Base-by-base conservation (phyloP, 2,329 filamentous ascomycete genomes). In the Clathrospora elynae region DNA sequence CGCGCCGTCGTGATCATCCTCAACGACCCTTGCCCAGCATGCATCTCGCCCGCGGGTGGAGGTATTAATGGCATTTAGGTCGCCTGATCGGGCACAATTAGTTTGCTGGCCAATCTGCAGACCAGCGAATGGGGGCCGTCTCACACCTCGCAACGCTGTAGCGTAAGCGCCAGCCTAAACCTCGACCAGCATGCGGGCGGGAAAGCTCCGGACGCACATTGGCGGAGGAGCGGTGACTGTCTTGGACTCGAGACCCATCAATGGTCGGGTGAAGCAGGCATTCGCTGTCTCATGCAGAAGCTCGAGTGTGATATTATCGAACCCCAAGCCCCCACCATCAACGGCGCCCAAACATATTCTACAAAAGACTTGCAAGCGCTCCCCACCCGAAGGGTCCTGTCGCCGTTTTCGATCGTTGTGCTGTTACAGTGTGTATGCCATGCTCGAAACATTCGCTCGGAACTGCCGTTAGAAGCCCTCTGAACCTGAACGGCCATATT, bases 281-380 rank as follows among this genome's bases (percentile, higher is more conserved):
- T 46, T 53, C 65, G 62, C 62, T 65, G 51, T 61, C 58, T 51
- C 62, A 36, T 67, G 62, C 65, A 67, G 60, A 38, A 44, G 35
- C 36, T 36, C 46, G 30, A 49, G 46, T 57, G 55, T 64, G 57
- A 66, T 56, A 63, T 50, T 50, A 53, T 62, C 57, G 51, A 59
- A 43, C 56, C 52, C 57, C 53, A 61, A 56, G 61, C 57, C 62
- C 64, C 62, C 61, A 65, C 49, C 46, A 46, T 60, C 47, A 52
- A 60, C 56, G 60, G 53, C 59, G 41, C 59, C 59, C 50, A 42
- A 50, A 53, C 54, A 59, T 47, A 48, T 59, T 66, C 59, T 74
- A 74, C 73, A 75, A 71, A 73, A 66, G 53, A 63, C 58, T 45
- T 53, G 52, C 61, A 68, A 67, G 67, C 68, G 67, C 71, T 66